These are phyloP conservation scores for Aspergillus pseudotamarii DNA, from an alignment of 2,329 filamentous ascomycete species.

Conservation along the genomic window DNA sequence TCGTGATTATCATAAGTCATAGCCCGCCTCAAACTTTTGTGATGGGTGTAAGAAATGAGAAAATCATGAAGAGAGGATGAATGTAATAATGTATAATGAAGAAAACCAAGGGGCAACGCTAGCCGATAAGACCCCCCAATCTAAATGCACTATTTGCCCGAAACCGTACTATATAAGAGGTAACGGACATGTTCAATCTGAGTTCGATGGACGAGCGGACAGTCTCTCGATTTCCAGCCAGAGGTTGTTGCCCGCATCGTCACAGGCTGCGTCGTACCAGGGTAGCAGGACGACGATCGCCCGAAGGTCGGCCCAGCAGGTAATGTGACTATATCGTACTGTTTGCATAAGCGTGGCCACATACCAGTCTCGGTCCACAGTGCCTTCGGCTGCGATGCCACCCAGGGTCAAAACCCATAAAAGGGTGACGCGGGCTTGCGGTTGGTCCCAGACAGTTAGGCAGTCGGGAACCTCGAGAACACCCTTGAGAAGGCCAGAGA, in stretches of 20 bases:
- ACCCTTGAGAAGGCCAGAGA: constrained; percentile 31
- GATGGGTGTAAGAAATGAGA: background rate
- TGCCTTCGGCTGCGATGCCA: constrained; percentile 40
- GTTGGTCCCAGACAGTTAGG: constrained; percentile 29
- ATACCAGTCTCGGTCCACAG: constrained; percentile 37
- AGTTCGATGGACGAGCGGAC: background rate
- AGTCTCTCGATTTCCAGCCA: constrained; percentile 30
- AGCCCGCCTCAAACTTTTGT: background rate
- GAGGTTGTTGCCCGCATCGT: constrained; percentile 30
- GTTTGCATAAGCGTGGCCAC: constrained; percentile 28
- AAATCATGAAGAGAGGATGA: background rate
- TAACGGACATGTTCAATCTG: background rate
- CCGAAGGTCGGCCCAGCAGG: constrained; percentile 31
- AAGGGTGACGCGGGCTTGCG: constrained; percentile 27
- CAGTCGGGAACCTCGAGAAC: constrained; percentile 28
- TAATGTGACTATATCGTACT: constrained; percentile 22
- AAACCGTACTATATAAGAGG: background rate
- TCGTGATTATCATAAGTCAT: background rate
- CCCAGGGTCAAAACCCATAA: constrained; percentile 43
- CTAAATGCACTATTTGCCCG: constrained; percentile 1
- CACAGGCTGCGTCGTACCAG: constrained; percentile 41
- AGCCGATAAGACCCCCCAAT: background rate
- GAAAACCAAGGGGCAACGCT: background rate
- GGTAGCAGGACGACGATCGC: constrained; percentile 29
- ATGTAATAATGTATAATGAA: background rate